Evolutionary conservation across 768 basidiomycete species (phyloP), one percentile per base, ranked within the genome.

Genomic region (Naganishia vaughanmartiniae): DNA sequence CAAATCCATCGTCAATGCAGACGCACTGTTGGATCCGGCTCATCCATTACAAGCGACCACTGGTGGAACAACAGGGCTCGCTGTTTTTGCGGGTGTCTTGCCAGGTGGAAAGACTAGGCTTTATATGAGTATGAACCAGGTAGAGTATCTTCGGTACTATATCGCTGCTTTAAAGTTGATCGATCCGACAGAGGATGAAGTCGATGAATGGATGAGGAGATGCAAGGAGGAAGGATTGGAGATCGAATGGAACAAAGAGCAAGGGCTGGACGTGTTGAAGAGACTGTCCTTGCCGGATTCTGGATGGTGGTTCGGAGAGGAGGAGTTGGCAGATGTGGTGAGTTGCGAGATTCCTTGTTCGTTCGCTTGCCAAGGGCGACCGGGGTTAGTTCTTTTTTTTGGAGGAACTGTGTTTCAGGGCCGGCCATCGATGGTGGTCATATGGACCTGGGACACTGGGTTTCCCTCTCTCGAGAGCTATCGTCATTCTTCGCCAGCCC

Each of bases 121-220:
- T 0, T 66, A 75, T n/a, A 76, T 78, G 56, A 74, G 72, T 9
- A 74, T 77, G 33, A 67, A 66, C 30, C 80, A 81, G 68, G n/a
- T 81, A 14, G 72, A 79, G 58, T 81, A 77, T 57, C 57, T 81
- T 0, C 76, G 75, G 28, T 78, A 76, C 54, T 81, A 77, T 39
- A 79, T 79, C 39, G 74, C 75, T 45, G 71, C 74, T 15, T 73
- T 75, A 60, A 66, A 73, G 2, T 73, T 81, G 1, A 72, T 76
- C 19, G 68, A 76, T 21, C 73, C 77, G 1, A 67, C 55, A 0
- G 71, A 69, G 69, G 66, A 70, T 17, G 42, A 30, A 6, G 36
- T 54, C 45, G 45, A 67, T 10, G 24, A 31, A 45, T 45, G 24
- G 56, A 69, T 11, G 46, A 30, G 4, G 56, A 51, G 19, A 12